A percentile compares a stretch with the other conserved stretches of the same genome.
Evolutionary conservation across 2,329 filamentous ascomycete genomes (phyloP).

Genomic region (Paecilomyces fulvus): DNA sequence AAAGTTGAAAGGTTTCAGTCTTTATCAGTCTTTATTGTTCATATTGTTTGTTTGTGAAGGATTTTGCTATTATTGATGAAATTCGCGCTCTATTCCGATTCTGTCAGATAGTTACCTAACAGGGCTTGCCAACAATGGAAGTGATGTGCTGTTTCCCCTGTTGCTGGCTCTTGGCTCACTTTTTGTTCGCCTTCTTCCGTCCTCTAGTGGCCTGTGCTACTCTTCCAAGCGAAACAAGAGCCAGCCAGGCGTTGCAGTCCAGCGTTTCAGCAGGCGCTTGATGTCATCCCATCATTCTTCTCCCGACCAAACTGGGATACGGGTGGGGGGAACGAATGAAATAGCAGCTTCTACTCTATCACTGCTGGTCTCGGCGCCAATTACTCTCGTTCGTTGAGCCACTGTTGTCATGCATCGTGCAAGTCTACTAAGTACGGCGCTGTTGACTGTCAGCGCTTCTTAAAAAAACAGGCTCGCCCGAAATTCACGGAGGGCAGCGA

Average conservation of each 20-base stretch:
- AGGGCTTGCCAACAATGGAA: neutral
- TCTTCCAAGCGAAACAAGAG: neutral
- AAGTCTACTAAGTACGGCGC: neutral
- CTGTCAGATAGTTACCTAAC: neutral
- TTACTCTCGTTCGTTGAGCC: slow-evolving; percentile 8
- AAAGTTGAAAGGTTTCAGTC: no score
- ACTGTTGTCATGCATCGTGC: slow-evolving; percentile 19
- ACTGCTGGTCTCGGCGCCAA: neutral
- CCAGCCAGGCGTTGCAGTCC: neutral
- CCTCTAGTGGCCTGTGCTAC: neutral
- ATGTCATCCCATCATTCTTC: slow-evolving; percentile 22
- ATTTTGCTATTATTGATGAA: neutral
- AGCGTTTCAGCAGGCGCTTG: slow-evolving; percentile 28
- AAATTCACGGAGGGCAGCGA: no score
- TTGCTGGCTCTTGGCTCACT: neutral
- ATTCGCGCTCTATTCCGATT: neutral
- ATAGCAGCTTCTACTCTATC: neutral
- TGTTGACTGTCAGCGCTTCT: neutral
- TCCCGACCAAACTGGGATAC: neutral
- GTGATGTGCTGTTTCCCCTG: neutral
- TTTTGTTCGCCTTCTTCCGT: neutral
- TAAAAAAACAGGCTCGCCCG: neutral
- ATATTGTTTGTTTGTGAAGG: neutral
- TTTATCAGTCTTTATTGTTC: no score
- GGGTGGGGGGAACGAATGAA: neutral